Evolutionary conservation across 2,329 filamentous ascomycete species (phyloP), one percentile per base, ranked within the genome.

Genomic region (Pseudogymnoascus sp.): DNA sequence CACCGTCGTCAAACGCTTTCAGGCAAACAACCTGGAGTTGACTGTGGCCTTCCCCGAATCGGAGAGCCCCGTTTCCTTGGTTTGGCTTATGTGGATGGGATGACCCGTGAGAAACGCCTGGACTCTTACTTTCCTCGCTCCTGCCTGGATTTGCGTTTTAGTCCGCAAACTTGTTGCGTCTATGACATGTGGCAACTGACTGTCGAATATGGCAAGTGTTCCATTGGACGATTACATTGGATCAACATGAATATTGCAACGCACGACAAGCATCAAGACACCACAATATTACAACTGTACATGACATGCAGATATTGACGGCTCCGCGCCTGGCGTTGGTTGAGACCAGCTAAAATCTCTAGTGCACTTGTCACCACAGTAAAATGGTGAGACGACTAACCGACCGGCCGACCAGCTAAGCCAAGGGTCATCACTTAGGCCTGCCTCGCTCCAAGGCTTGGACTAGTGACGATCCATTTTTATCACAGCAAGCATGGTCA

Each of bases 391-490:
- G 49, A 55, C 49, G 49, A 55, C 49, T 33, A 28, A 55, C n/a
- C n/a, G 45, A 33, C 45, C 28, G 25, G 14, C 23, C 23, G 42
- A 49, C 42, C 23, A 49, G 5, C 42, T 28, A 49, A 49, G 23
- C 14, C 42, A 49, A 49, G 42, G 42, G 42, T 49, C 42, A 28
- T 28, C 42, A 49, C 42, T 49, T 14, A 6, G 28, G 28, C 49
- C n/a, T 55, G 28, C 28, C 9, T 55, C 8, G 45, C 49, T 22
- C 28, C 28, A 22, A 22, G n/a, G 28, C 49, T 33, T 55, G 28
- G 49, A 33, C 28, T 33, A 55, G 49, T 55, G 49, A 55, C 28
- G 49, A 55, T 55, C 49, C 49, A 55, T 55, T 55, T 55, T 55
- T 55, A 55, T 55, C 28, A 55, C 49, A 55, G 49, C 49, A 55